These are phyloP conservation scores for Candida neerlandica DNA, from an alignment of 1,139 yeast species.

Conservation along the genomic window DNA sequence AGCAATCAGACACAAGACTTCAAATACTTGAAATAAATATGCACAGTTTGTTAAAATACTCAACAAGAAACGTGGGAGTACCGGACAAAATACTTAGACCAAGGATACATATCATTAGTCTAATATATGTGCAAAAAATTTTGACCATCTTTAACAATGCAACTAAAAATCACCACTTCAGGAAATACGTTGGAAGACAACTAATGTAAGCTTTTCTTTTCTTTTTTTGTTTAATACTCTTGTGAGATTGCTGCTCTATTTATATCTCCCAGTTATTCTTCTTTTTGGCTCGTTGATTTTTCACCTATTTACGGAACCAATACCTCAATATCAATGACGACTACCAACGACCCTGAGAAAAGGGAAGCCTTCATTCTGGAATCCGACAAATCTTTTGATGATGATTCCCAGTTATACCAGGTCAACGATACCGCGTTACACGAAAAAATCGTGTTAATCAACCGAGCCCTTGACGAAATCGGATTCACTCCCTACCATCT, in stretches of 20 bases:
- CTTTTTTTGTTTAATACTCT: not conserved
- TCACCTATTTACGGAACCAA: not conserved
- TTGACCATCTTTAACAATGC: too few relatives aligned
- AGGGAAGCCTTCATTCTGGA: conserved; percentile 4
- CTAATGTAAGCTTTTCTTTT: not conserved
- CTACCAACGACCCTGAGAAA: conserved; percentile 9
- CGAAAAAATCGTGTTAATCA: conserved; percentile 31
- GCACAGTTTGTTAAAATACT: too few relatives aligned
- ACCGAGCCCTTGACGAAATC: conserved; percentile 38
- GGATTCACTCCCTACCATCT: conserved; percentile 39
- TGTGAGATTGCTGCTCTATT: not conserved
- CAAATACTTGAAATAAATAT: too few relatives aligned
- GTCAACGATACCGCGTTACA: conserved; percentile 25
- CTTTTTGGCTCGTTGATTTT: not conserved
- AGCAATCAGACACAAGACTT: too few relatives aligned
- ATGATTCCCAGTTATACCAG: conserved; percentile 21
- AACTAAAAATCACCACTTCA: not conserved
- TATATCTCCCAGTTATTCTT: not conserved
- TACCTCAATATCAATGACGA: not conserved
- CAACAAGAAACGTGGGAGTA: too few relatives aligned
- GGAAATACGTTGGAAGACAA: conserved; percentile 2
- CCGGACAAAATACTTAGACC: too few relatives aligned
- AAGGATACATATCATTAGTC: too few relatives aligned
- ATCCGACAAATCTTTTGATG: conserved; percentile 1
- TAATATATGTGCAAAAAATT: too few relatives aligned